These are phyloP conservation scores for Rosa lucieae DNA, from an alignment of 306 rosid genomes.

Conservation along the genomic window DNA sequence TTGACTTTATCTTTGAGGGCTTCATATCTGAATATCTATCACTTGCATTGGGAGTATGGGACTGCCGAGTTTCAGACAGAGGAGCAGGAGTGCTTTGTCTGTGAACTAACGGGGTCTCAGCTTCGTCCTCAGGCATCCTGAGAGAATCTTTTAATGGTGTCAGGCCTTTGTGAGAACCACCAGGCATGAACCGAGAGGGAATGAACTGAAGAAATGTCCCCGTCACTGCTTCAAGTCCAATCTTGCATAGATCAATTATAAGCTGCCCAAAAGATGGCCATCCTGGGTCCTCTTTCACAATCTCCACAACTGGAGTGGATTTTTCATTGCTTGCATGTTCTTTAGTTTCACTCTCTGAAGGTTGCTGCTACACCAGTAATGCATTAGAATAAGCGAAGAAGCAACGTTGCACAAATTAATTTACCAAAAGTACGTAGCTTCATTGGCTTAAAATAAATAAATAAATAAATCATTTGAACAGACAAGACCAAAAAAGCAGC, in stretches of 20 bases:
- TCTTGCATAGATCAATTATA: conserved; percentile 66
- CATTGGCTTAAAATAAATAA: neutral
- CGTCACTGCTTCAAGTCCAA: conserved; percentile 54
- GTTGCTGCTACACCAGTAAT: conserved; percentile 37
- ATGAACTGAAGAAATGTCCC: conserved; percentile 44
- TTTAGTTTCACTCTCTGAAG: conserved; percentile 42
- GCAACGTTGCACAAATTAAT: conserved; percentile 8
- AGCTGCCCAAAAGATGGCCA: conserved; percentile 94
- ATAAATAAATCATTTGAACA: neutral
- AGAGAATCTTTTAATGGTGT: conserved; percentile 77
- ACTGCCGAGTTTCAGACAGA: conserved; percentile 50
- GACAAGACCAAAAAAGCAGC: neutral
- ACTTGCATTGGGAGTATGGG: conserved; percentile 47
- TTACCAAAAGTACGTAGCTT: neutral
- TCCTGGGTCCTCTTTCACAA: conserved; percentile 79
- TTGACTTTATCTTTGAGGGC: conserved; percentile 71
- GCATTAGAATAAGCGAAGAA: conserved; percentile 28
- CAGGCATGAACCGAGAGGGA: conserved; percentile 54
- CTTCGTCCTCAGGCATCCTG: conserved; percentile 74
- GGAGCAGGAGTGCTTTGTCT: conserved; percentile 50
- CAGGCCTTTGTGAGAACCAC: conserved; percentile 42
- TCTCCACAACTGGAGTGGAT: conserved; percentile 39
- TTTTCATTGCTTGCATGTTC: conserved; percentile 50
- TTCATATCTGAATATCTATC: conserved; percentile 66
- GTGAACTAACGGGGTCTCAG: conserved; percentile 38